Percentiles rank a stretch among this genome's conserved stretches.
phyloP scores from a whole-genome alignment of 371 early-diverging fungal genomes.

The Dichotomocladium elegans region DNA sequence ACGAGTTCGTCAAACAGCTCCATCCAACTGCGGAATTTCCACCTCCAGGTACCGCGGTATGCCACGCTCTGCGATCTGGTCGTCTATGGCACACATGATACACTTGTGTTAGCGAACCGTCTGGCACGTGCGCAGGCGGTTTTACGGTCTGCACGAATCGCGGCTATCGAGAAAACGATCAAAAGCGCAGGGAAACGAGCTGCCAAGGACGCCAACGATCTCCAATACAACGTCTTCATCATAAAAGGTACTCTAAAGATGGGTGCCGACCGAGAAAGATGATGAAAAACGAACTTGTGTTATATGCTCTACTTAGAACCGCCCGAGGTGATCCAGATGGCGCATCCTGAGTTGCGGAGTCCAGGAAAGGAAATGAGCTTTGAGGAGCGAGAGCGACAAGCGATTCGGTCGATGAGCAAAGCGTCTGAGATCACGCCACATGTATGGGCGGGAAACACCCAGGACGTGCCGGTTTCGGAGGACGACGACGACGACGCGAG shows the following conservation, averaged over 20 bases:
- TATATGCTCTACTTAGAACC: too few species aligned
- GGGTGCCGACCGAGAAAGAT: too few species aligned
- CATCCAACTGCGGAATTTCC: constrained; percentile 62
- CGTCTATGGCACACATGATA: constrained; percentile 39
- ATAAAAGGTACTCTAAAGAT: constrained; percentile 44
- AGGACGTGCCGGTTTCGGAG: constrained; percentile 46
- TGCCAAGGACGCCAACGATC: constrained; percentile 15
- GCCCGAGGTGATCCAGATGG: too few species aligned
- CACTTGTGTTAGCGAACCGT: constrained; percentile 32
- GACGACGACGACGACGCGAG: constrained; percentile 5
- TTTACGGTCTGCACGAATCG: constrained; percentile 14
- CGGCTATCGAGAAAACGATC: constrained; percentile 3
- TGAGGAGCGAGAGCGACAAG: constrained; percentile 46
- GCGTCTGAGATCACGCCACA: constrained; percentile 49
- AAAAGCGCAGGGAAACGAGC: constrained; percentile 24
- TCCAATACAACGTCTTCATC: constrained; percentile 44
- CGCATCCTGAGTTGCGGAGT: too few species aligned
- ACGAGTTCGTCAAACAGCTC: constrained; percentile 23
- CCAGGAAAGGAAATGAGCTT: too few species aligned
- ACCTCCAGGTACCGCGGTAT: constrained; percentile 50
- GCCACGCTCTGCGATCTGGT: constrained; percentile 55
- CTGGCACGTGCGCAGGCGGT: constrained; percentile 42
- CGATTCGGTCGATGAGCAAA: constrained; percentile 55
- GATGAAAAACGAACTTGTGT: too few species aligned
- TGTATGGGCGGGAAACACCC: constrained; percentile 58